Conservation (phyloP, 495 filamentous ascomycete genomes). For the Annulohypoxylon moriforme region DNA sequence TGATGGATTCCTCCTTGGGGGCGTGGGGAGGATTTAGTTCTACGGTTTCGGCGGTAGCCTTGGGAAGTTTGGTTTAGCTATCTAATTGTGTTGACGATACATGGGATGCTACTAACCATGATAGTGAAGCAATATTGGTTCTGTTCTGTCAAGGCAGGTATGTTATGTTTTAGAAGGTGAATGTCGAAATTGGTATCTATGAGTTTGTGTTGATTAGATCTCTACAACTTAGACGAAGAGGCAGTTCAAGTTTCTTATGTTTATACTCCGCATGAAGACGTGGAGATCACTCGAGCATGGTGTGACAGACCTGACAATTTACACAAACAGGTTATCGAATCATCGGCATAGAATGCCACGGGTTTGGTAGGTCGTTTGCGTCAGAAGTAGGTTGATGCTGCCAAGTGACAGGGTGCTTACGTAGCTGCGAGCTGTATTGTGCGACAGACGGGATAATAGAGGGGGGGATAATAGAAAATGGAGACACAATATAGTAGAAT, state of each 20-base stretch:
- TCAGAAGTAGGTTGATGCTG: constrained; percentile 16
- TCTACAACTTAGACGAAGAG: constrained; percentile 5
- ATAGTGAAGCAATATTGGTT: not conserved
- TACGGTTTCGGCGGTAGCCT: constrained; percentile 67
- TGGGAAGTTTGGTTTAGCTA: not conserved
- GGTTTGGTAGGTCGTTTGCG: constrained; percentile 17
- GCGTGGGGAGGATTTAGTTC: constrained; percentile 59
- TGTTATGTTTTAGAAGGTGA: not conserved
- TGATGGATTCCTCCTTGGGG: constrained; percentile 64
- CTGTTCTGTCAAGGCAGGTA: not conserved
- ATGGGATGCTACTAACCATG: constrained; percentile 37
- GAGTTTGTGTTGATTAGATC: not conserved
- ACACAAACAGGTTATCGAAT: constrained; percentile 21
- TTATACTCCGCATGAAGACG: constrained; percentile 26
- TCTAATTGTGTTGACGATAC: not conserved
- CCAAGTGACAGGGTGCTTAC: constrained; percentile 37
- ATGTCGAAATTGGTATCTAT: not conserved
- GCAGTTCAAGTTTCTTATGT: constrained; percentile 2
- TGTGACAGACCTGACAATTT: constrained; percentile 29
- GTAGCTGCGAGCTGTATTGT: constrained; percentile 30
- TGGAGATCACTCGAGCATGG: constrained; percentile 32
- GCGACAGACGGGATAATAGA: too few relatives aligned
- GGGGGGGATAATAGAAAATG: not conserved
- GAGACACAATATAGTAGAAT: not conserved
- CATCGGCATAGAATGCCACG: constrained; percentile 20